These are phyloP conservation scores for Kluyveromyces lactis DNA, from an alignment of 805 yeast genomes.

Conservation along the genomic window DNA sequence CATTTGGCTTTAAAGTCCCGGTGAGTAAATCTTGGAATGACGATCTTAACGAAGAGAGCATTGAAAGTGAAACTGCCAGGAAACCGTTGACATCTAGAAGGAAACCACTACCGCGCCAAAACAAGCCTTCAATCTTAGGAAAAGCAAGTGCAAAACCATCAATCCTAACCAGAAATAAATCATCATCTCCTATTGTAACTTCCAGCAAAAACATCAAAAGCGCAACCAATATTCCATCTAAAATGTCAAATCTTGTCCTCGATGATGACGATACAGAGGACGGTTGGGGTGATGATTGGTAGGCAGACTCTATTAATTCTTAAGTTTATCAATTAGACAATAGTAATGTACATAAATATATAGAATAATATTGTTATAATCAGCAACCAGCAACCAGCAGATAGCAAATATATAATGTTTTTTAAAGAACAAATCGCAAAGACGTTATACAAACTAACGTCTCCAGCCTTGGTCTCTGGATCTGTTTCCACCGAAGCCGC, in stretches of 20 bases:
- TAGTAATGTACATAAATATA: conserved; percentile 3
- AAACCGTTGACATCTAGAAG: background rate
- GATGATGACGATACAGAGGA: conserved; percentile 12
- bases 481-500: conserved; percentile 26
- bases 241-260: background rate
- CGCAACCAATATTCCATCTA: too few relatives aligned
- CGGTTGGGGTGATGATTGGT: conserved; percentile 24
- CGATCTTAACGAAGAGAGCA: conserved; percentile 10
- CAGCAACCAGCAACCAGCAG: background rate
- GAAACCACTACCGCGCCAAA: background rate
- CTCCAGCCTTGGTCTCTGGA: conserved; percentile 31
- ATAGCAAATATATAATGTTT: background rate
- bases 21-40: conserved; percentile 19
- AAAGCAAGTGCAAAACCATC: background rate
- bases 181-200: background rate
- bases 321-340: conserved; percentile 2
- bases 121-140: background rate
- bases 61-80: background rate
- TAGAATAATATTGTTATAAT: conserved; percentile 1
- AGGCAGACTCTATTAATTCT: conserved; percentile 2
- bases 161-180: background rate
- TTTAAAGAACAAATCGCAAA: background rate
- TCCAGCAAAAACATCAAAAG: background rate
- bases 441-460: background rate
- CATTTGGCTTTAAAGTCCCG: background rate